These are phyloP conservation scores for Neodidymelliopsis sp. DNA, from an alignment of 2,329 filamentous ascomycete genomes.

Conservation along the genomic window DNA sequence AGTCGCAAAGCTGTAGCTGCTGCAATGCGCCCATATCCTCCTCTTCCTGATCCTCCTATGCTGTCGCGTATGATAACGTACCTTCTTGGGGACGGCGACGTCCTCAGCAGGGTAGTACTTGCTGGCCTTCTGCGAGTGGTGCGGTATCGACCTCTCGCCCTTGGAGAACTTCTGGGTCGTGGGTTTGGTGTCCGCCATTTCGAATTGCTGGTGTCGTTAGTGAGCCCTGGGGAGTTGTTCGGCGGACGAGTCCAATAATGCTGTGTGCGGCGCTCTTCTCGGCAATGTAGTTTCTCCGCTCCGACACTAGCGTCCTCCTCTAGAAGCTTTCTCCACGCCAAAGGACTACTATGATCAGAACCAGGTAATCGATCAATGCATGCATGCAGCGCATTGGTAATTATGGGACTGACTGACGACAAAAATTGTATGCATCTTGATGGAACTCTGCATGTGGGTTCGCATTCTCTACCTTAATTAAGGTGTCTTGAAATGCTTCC, in stretches of 20 bases:
- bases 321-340: constrained; percentile 6
- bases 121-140: constrained; percentile 88
- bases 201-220: constrained; percentile 57
- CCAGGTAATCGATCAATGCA: not conserved
- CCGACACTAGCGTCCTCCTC: constrained; percentile 1
- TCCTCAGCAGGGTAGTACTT: constrained; percentile 99
- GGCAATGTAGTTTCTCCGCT: too few relatives aligned
- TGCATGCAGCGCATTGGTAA: too few relatives aligned
- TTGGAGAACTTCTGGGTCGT: constrained; percentile 95
- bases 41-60: constrained; percentile 24
- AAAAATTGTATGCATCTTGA: too few relatives aligned
- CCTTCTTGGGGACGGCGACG: constrained; percentile 88
- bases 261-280: constrained; percentile 1
- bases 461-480: not conserved
- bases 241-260: not conserved
- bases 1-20: constrained; percentile 9
- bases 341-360: not conserved
- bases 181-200: constrained; percentile 67
- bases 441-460: too few relatives aligned
- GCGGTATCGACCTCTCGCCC: constrained; percentile 90
- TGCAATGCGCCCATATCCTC: constrained; percentile 18
- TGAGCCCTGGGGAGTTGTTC: constrained; percentile 28
- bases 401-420: not conserved
- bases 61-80: constrained; percentile 64
- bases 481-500: too few relatives aligned